Evolutionary conservation across 2,329 filamentous ascomycete species (phyloP).

Genomic region (Beauveria australis): DNA sequence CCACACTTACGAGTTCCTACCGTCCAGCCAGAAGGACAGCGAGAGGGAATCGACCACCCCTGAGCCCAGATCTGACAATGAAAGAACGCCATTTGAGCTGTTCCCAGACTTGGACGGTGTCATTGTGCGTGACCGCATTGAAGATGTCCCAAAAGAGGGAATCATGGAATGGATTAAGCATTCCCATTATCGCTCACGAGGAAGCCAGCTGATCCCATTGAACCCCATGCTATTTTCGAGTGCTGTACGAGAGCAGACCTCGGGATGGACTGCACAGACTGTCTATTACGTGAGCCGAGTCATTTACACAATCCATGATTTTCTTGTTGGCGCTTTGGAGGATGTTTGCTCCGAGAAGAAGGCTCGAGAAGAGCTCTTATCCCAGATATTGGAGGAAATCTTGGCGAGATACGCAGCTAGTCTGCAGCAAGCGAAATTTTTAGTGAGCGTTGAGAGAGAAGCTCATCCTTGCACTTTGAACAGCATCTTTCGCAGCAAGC

Average conservation of each 20-base stretch:
- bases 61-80: background rate
- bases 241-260: slow-evolving; percentile 22
- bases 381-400: slow-evolving; percentile 15
- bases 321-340: slow-evolving; percentile 17
- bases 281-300: slow-evolving; percentile 20
- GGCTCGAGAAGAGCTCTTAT: slow-evolving; percentile 16
- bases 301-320: slow-evolving; percentile 21
- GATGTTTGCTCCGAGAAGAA: slow-evolving; percentile 16
- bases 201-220: slow-evolving; percentile 18
- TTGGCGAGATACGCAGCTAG: slow-evolving; percentile 18
- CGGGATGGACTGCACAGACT: slow-evolving; percentile 22
- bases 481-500: slow-evolving; percentile 15
- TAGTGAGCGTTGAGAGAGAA: slow-evolving; percentile 21
- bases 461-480: slow-evolving; percentile 24
- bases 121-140: background rate
- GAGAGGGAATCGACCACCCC: too few relatives aligned
- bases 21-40: background rate
- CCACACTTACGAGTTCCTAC: slow-evolving; percentile 14
- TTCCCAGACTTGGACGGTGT: slow-evolving; percentile 10
- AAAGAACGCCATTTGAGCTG: background rate
- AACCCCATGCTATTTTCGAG: slow-evolving; percentile 15
- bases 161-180: slow-evolving; percentile 18
- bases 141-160: slow-evolving; percentile 2
- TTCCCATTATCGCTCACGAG: slow-evolving; percentile 18
- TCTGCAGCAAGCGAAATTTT: slow-evolving; percentile 17